These are phyloP conservation scores for Nigrograna mackinnonii DNA, from an alignment of 2,329 filamentous ascomycete genomes.

Conservation along the genomic window DNA sequence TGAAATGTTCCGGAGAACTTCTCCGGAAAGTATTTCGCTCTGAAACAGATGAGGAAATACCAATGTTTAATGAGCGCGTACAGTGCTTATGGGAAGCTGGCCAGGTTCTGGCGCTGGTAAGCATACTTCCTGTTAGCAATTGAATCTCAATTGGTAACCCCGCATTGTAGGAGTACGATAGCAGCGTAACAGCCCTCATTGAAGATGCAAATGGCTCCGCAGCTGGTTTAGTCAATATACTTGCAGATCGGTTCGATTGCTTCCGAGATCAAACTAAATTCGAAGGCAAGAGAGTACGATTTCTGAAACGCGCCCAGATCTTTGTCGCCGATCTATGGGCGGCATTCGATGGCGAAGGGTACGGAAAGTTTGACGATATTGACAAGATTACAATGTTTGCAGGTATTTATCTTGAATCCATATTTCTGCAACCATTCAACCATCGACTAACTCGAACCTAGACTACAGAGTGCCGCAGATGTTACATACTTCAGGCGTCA, in stretches of 20 bases:
- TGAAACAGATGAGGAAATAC: constrained; percentile 83
- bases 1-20: constrained; percentile 75
- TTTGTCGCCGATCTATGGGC: constrained; percentile 96
- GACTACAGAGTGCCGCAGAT: constrained; percentile 98
- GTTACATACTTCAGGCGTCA: constrained; percentile 77
- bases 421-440: constrained; percentile 4
- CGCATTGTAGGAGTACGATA: constrained; percentile 68
- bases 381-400: constrained; percentile 98
- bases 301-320: constrained; percentile 95
- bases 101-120: constrained; percentile 74
- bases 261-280: constrained; percentile 83
- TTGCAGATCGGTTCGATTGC: constrained; percentile 80
- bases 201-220: constrained; percentile 77
- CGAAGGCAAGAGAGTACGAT: constrained; percentile 73
- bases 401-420: constrained; percentile 42
- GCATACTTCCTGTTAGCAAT: constrained; percentile 9
- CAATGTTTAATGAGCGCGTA: constrained; percentile 77
- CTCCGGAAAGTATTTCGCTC: constrained; percentile 83
- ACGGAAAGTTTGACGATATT: constrained; percentile 85
- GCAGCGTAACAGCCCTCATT: constrained; percentile 75
- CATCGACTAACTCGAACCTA: constrained; percentile 21
- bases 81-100: constrained; percentile 82
- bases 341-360: constrained; percentile 80
- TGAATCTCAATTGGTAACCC: constrained; percentile 10
- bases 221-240: constrained; percentile 80